Percentiles rank a stretch among this genome's conserved stretches.
Conservation (phyloP, 768 basidiomycete genomes). For the Naganishia onofrii region DNA sequence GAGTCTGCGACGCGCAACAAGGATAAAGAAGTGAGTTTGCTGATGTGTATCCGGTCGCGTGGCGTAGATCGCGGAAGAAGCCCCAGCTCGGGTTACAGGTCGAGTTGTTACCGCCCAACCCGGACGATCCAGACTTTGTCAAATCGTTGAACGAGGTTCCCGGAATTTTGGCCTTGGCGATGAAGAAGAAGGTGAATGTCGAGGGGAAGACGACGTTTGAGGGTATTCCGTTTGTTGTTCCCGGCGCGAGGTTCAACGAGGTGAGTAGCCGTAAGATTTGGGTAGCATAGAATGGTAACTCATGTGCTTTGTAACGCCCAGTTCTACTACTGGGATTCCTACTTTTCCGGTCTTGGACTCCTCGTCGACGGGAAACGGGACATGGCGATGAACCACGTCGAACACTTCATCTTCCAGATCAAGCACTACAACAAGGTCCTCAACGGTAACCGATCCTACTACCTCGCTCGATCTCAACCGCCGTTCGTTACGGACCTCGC, state of each 20-base stretch:
- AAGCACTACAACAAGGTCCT: slow-evolving; percentile 86
- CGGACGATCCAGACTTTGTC: slow-evolving; percentile 82
- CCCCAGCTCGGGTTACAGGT: slow-evolving; percentile 93
- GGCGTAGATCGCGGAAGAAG: slow-evolving; percentile 68
- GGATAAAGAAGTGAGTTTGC: neutral
- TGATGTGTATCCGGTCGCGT: neutral
- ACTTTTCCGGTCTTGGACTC: slow-evolving; percentile 84
- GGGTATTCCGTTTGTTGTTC: slow-evolving; percentile 95
- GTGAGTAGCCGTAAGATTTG: slow-evolving; percentile 29
- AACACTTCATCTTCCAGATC: slow-evolving; percentile 99
- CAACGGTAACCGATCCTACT: slow-evolving; percentile 88
- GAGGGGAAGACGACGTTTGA: slow-evolving; percentile 74
- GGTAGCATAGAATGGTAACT: too few relatives aligned
- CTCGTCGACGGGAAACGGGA: slow-evolving; percentile 89
- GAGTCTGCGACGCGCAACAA: neutral
- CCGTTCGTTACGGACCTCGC: slow-evolving; percentile 99
- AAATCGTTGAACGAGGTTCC: slow-evolving; percentile 92
- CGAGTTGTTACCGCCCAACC: slow-evolving; percentile 77
- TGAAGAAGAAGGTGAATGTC: slow-evolving; percentile 79
- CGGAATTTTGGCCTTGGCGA: slow-evolving; percentile 88
- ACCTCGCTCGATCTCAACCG: slow-evolving; percentile 91
- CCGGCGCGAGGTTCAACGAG: slow-evolving; percentile 60
- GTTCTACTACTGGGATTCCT: slow-evolving; percentile 79
- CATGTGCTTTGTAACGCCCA: slow-evolving; percentile 42
- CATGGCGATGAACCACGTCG: slow-evolving; percentile 97